Evolutionary conservation across 202 grass and related monocot species (phyloP).

Genomic region (Schoenoplectus triqueter): DNA sequence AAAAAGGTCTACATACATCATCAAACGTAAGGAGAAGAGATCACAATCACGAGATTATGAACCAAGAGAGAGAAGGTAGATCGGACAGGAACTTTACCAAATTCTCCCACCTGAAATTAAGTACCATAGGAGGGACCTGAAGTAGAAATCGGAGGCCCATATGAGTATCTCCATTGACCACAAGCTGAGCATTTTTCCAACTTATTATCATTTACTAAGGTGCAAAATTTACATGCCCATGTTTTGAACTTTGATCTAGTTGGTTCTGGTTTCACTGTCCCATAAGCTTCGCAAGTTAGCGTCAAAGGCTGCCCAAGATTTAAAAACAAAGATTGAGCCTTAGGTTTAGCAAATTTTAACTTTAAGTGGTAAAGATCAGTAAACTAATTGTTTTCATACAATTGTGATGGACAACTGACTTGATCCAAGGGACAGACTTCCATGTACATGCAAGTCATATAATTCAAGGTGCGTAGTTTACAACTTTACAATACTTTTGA

Average conservation of each 20-base stretch:
- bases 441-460: neutral
- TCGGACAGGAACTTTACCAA: constrained; percentile 8
- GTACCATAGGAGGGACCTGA: constrained; percentile 53
- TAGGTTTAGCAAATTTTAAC: too few relatives aligned
- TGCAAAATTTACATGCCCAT: constrained; percentile 97
- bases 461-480: constrained; percentile 1
- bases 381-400: constrained; percentile 17
- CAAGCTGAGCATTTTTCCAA: constrained; percentile 90
- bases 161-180: constrained; percentile 83
- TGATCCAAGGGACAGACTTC: neutral
- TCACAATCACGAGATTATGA: neutral
- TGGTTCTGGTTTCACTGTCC: constrained; percentile 62
- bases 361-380: neutral
- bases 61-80: neutral
- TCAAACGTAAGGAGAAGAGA: neutral
- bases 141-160: constrained; percentile 57
- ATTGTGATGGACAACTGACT: constrained; percentile 7
- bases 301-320: constrained; percentile 58
- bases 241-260: constrained; percentile 58
- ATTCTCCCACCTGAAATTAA: constrained; percentile 7
- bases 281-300: constrained; percentile 89
- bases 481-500: neutral
- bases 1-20: neutral
- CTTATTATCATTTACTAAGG: constrained; percentile 71
- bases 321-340: constrained; percentile 35